Base-by-base conservation (phyloP, 2,329 filamentous ascomycete species). In the Mycosphaerella sp. region DNA sequence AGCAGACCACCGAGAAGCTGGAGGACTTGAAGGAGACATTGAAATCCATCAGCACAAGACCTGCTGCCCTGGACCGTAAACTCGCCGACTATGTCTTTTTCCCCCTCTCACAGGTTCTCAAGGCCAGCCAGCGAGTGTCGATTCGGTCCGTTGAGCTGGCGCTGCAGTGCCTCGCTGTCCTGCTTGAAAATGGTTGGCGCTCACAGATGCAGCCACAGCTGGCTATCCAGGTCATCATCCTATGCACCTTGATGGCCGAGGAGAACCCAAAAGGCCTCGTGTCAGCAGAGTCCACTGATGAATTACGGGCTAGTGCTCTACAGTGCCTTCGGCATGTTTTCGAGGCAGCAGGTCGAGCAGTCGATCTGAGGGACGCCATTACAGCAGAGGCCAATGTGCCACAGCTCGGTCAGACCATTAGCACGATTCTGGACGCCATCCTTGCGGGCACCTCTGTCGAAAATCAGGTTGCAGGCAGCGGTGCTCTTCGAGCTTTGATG, bases 1-100 rank as follows among this genome's bases (percentile, higher is more conserved):
- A 70, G 49, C 73, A 76, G 27, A 69, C 83, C n/a, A 66, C 74
- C 3, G 63, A 68, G 41, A 70, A 71, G 27, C 68, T 83, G 17
- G 69, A 75, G 43, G 61, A 66, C 1, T 63, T 83, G 5, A 65
- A 77, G 9, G 58, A 65, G 6, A 65, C 67, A 13, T 67, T 82
- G 1, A 53, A 60, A 17, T 42, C 59, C 0, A 52, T 71, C 42
- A 52, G 50, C 1, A 53, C 58, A 13, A 62, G 62, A 6, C 67
- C 71, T 32, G 62, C 69, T 56, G 61, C 66, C 1, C 66, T 97
- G 14, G 88, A 96, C 66, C 78, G 84, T 46, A 91, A 89, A 66
- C 73, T 97, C 14, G 89, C 90, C 12, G 90, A 96, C 72, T 98
- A 97, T 74, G 79, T 87, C 64, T 97, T 97, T 74, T 95, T 96